Percentiles rank a stretch among this genome's conserved stretches.
phyloP scores from a whole-genome alignment of 257 asterid genomes.

The Nicotiana tabacum region DNA sequence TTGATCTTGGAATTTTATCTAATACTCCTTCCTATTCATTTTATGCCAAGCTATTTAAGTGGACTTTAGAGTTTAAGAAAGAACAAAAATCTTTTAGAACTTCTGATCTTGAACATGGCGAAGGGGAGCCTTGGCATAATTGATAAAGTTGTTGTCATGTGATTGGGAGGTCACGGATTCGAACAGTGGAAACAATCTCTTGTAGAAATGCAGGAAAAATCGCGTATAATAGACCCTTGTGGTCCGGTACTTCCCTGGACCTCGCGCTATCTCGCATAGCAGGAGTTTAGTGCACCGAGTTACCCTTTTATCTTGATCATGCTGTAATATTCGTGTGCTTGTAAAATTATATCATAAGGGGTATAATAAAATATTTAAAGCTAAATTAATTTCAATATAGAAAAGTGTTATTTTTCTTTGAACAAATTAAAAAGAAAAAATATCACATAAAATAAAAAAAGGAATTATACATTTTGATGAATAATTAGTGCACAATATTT shows the following conservation, averaged over 20 bases:
- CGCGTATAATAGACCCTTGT: no score
- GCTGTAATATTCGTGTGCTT: no score
- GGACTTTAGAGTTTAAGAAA: neutral
- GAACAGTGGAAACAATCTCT: no score
- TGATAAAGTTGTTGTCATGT: no score
- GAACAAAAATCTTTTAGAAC: neutral
- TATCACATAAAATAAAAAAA: neutral
- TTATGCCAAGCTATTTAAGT: neutral
- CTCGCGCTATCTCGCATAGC: rapidly evolving
- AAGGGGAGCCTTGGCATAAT: rapidly evolving
- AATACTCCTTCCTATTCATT: neutral
- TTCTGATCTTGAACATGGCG: neutral
- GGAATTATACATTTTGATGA: no score
- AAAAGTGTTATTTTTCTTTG: neutral
- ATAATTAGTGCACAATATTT: no score
- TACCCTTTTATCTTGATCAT: neutral
- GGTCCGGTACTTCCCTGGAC: no score
- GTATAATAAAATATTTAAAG: neutral
- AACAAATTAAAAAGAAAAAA: neutral
- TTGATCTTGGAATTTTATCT: neutral
- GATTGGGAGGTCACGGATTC: rapidly evolving
- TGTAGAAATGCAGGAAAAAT: no score
- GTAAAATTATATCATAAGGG: no score
- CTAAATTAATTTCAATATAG: neutral
- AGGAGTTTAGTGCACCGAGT: no score